Conservation (phyloP, 2,329 filamentous ascomycete genomes). For the Botrytis medusae region DNA sequence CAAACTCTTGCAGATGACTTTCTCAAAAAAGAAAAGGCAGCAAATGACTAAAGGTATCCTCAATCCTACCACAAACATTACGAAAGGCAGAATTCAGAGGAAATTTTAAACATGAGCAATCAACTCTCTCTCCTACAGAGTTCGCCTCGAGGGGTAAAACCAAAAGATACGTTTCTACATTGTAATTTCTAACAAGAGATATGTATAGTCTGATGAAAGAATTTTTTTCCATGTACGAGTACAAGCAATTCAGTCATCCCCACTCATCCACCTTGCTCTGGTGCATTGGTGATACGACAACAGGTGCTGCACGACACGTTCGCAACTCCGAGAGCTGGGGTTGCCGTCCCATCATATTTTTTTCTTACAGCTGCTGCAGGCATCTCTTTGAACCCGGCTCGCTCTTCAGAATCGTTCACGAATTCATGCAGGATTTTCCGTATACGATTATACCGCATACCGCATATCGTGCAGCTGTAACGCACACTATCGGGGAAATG, state of each 20-base stretch:
- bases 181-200: neutral
- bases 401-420: neutral
- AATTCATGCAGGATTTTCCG: slow-evolving; percentile 17
- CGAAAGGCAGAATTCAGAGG: neutral
- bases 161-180: neutral
- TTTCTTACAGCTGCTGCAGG: slow-evolving; percentile 15
- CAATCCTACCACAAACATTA: slow-evolving; percentile 13
- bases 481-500: slow-evolving; percentile 18
- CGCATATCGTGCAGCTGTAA: slow-evolving; percentile 17
- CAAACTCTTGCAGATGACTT: slow-evolving; percentile 21
- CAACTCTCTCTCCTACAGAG: neutral
- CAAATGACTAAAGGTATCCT: neutral
- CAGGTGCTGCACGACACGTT: slow-evolving; percentile 19
- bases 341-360: slow-evolving; percentile 14
- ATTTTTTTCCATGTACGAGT: neutral
- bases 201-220: neutral
- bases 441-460: neutral
- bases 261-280: neutral
- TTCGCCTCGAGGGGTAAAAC: neutral
- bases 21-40: neutral
- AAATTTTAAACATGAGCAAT: slow-evolving; percentile 1
- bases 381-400: neutral
- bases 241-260: neutral
- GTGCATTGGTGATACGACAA: slow-evolving; percentile 19
- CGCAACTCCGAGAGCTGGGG: slow-evolving; percentile 21